phyloP scores from a whole-genome alignment of 2,329 filamentous ascomycete species.

The Penicillium concentricum region DNA sequence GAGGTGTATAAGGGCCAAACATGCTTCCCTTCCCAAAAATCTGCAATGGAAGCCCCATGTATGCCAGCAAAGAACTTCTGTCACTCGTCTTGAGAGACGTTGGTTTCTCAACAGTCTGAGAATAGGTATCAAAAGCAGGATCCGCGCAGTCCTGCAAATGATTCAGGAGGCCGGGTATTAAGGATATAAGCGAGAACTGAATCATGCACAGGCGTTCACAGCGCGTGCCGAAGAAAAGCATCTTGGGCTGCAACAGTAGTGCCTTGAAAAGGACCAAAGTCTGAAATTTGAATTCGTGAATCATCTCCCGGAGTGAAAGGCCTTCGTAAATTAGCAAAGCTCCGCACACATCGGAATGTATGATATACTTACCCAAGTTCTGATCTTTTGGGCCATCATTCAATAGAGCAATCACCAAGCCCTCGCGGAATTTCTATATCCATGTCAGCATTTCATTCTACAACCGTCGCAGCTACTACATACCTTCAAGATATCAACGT shows the following conservation, averaged over 20 bases:
- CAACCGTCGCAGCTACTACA: neutral
- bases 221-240: conserved; percentile 97
- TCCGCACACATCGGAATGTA: neutral
- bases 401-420: conserved; percentile 60
- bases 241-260: conserved; percentile 93
- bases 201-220: conserved; percentile 97
- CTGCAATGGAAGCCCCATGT: conserved; percentile 92
- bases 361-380: conserved; percentile 68
- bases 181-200: conserved; percentile 91
- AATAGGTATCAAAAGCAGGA: conserved; percentile 83
- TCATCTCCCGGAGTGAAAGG: conserved; percentile 79
- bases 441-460: conserved; percentile 15
- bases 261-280: conserved; percentile 93
- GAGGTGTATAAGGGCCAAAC: conserved; percentile 92
- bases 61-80: conserved; percentile 80
- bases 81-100: conserved; percentile 90
- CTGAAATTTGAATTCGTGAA: conserved; percentile 93
- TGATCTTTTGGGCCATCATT: conserved; percentile 75
- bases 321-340: conserved; percentile 40
- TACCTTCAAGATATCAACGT: conserved; percentile 79
- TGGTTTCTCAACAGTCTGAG: conserved; percentile 70
- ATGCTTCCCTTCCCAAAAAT: conserved; percentile 95
- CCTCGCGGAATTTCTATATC: conserved; percentile 80
- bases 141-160: conserved; percentile 94
- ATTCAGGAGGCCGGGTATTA: conserved; percentile 89